Evolutionary conservation across 2,329 filamentous ascomycete genomes (phyloP), one percentile per base, ranked within the genome.

Genomic region (Colletotrichum tanaceti): DNA sequence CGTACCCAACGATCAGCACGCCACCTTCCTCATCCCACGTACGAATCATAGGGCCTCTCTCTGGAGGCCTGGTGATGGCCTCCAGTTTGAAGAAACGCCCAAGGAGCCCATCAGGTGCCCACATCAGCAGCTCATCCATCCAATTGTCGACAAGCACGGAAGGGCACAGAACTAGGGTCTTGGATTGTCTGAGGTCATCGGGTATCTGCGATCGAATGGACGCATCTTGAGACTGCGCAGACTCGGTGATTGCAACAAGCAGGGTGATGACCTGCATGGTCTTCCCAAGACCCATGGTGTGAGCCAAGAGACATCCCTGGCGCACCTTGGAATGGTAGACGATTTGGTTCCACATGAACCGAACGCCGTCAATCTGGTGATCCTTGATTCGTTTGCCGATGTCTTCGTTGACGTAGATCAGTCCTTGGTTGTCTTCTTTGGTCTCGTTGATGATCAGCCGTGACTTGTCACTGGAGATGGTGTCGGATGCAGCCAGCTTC

Each of bases 241-340:
- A 88, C 72, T 92, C 86, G 5, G 89, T 84, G 70, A 97, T 87
- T 0, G 92, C 90, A 18, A 92, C 86, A 6, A 98, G 85, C n/a
- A 97, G 81, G 0, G 93, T 92, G 68, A 97, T 93, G 6, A 93
- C 88, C 80, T 97, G 94, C 90, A 97, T 93, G 0, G 94, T 97
- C 81, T 97, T 98, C 18, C 94, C 94, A 2, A 97, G 81, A 1
- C 94, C 94, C 94, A 97, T 97, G 0, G 92, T 93, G 77, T 97
- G 94, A 6, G 94, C 92, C 22, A 97, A 83, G 14, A 97, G 84
- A 75, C 93, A 97, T 2, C 94, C 94, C 77, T 94, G 90, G 20
- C 85, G 84, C 5, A 82, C 80, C 4, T 84, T 80, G 1, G 82
- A 76, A 63, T 89, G 86, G 39, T 86, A 84, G 6, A 95, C 87